Evolutionary conservation across 116 monocot species (phyloP).

Genomic region (Trichopus zeylanicus): DNA sequence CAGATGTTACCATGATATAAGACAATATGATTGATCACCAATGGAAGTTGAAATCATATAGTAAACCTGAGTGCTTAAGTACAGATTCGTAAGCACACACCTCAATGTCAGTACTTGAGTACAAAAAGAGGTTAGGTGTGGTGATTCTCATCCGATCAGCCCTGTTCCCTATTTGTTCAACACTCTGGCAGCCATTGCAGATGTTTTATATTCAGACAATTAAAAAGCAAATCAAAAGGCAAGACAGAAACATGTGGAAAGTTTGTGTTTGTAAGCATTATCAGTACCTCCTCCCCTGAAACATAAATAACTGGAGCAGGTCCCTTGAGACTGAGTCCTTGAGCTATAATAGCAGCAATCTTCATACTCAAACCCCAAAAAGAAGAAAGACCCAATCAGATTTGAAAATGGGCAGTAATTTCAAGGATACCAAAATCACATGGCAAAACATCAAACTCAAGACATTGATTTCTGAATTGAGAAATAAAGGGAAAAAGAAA

Average conservation of each 20-base stretch:
- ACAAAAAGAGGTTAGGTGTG: slow-evolving; percentile 54
- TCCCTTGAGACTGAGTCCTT: slow-evolving; percentile 21
- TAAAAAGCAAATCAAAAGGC: slow-evolving; percentile 1
- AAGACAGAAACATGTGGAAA: background rate
- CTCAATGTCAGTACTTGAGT: slow-evolving; percentile 94
- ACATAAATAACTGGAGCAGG: slow-evolving; percentile 74
- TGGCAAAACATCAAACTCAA: background rate
- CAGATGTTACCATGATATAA: no score
- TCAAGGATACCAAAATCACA: background rate
- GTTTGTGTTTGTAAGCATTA: background rate
- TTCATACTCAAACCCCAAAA: slow-evolving; percentile 30
- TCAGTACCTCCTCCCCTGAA: slow-evolving; percentile 85
- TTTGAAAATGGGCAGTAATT: background rate
- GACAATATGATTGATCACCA: background rate
- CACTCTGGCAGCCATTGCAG: slow-evolving; percentile 55
- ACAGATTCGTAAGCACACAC: slow-evolving; percentile 22
- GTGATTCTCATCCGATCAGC: slow-evolving; percentile 84
- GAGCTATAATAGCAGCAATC: slow-evolving; percentile 68
- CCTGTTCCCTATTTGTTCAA: slow-evolving; percentile 93
- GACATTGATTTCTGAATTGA: background rate
- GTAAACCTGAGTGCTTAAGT: background rate
- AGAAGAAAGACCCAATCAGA: background rate
- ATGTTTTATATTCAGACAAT: background rate
- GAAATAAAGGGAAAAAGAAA: background rate
- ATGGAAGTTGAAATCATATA: background rate